A percentile compares a stretch with the other conserved stretches of the same genome.
These are phyloP conservation scores for Carex arenaria DNA, from an alignment of 202 grass and related monocot species.

Conservation along the genomic window DNA sequence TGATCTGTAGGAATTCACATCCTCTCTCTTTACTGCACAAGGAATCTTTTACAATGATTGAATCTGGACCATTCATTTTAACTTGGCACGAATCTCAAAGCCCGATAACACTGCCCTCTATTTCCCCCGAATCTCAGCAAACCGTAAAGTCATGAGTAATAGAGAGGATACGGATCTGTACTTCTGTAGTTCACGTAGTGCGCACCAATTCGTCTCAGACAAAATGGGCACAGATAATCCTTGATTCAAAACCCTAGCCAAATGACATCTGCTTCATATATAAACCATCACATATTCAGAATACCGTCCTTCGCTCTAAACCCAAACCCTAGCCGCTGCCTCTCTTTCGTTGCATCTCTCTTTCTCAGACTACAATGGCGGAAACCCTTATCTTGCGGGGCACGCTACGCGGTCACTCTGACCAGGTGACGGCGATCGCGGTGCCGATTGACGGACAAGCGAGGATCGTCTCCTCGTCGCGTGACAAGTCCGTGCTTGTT, in stretches of 20 bases:
- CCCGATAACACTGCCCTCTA: too few species aligned
- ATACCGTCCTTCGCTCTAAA: not conserved
- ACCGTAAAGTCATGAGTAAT: too few species aligned
- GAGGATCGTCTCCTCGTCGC: slow-evolving; percentile 79
- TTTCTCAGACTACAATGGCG: slow-evolving; percentile 21
- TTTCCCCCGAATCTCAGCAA: too few species aligned
- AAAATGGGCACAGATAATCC: slow-evolving; percentile 7
- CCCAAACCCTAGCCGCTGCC: slow-evolving; percentile 25
- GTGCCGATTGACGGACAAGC: slow-evolving; percentile 67
- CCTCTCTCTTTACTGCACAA: too few species aligned
- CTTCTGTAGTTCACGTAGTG: not conserved
- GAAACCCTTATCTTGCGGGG: slow-evolving; percentile 62
- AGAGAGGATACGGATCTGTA: too few species aligned
- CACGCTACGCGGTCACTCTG: slow-evolving; percentile 68
- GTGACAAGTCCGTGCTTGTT: slow-evolving; percentile 87
- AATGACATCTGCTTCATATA: not conserved
- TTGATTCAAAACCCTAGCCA: slow-evolving; percentile 5
- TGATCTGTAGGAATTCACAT: too few species aligned
- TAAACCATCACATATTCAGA: not conserved
- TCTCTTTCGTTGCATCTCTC: not conserved
- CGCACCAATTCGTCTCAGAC: not conserved
- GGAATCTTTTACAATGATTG: too few species aligned
- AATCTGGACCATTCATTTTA: too few species aligned
- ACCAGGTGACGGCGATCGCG: slow-evolving; percentile 74
- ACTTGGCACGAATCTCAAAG: too few species aligned